Base-by-base conservation (phyloP, 2,329 filamentous ascomycete genomes). In the Aspergillus floridensis region DNA sequence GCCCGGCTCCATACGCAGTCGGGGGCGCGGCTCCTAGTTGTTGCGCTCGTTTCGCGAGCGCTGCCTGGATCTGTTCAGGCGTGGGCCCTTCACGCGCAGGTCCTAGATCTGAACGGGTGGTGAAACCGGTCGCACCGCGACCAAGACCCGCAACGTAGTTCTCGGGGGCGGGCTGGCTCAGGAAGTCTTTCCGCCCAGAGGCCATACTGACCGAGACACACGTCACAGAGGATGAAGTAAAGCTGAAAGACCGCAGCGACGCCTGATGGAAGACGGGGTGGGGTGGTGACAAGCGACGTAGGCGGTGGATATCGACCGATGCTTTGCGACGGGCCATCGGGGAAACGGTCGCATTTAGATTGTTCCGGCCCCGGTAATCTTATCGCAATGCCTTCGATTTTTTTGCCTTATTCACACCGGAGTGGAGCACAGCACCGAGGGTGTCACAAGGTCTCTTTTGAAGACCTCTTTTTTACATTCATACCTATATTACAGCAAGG, bases 31-130 rank as follows among this genome's bases (percentile, higher is more conserved):
- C 84, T 49, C 88, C 88, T 0, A 98, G 85, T 71, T 91, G 87
- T 59, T 91, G 90, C 7, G 95, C 93, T 69, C 96, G 88, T 78
- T 97, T 97, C 52, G 93, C 93, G 68, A 99, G 89, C 63, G 92
- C 93, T 76, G 96, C 95, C 76, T 98, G 97, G 79, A 99, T 97
- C 79, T 98, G 93, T 74, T 99, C 95, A 70, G 97, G 93, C 62
- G 91, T 96, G 52, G 95, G 95, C 16, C 95, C 95, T 80, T 97
- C 93, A 70, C 93, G 86, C 60, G 93, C 93, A 53, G 96, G 95
- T 59, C 96, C 95, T 59, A 99, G 83, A 84, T 99, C 95, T 59
- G 93, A 98, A 70, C 96, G 88, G 46, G 95, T 99, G 16, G 95
- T 98, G 80, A 99, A 99, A 61, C 96, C 95, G 7, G 95, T 99